Evolutionary conservation across 345 rosid genomes (phyloP).

Genomic region (Gossypioides kirkii): DNA sequence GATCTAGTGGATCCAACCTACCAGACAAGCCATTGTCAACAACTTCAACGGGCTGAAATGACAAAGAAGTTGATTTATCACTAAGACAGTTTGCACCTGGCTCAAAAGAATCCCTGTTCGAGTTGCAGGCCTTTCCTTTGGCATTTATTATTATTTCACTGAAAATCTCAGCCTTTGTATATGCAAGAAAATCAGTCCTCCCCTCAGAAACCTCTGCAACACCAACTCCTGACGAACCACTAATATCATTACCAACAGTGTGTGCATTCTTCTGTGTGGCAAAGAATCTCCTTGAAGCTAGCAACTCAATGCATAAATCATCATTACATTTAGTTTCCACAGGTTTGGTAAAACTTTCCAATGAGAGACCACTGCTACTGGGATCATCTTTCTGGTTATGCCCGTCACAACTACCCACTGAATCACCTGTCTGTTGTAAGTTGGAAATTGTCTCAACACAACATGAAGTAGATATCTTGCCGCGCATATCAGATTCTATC

Average conservation of each 20-base stretch:
- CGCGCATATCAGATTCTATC: slow-evolving; percentile 24
- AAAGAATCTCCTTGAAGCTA: slow-evolving; percentile 19
- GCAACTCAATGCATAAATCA: slow-evolving; percentile 8
- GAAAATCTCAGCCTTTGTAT: slow-evolving; percentile 24
- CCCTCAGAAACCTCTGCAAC: slow-evolving; percentile 22
- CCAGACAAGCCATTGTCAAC: slow-evolving; percentile 27
- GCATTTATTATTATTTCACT: slow-evolving; percentile 18
- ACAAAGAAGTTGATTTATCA: slow-evolving; percentile 16
- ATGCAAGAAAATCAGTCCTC: slow-evolving; percentile 30
- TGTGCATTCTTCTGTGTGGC: slow-evolving; percentile 22
- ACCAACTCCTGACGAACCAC: slow-evolving; percentile 17
- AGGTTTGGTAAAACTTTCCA: slow-evolving; percentile 19
- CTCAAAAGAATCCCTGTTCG: slow-evolving; percentile 24
- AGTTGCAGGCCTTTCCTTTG: slow-evolving; percentile 24
- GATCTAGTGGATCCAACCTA: slow-evolving; percentile 21
- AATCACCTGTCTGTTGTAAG: slow-evolving; percentile 16
- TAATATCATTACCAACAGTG: slow-evolving; percentile 14
- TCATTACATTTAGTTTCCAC: slow-evolving; percentile 15
- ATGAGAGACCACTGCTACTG: slow-evolving; percentile 18
- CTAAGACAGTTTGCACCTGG: slow-evolving; percentile 7
- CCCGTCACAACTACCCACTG: slow-evolving; percentile 12
- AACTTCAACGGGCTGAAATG: slow-evolving; percentile 18
- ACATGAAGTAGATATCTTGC: slow-evolving; percentile 20
- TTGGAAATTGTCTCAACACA: slow-evolving; percentile 15
- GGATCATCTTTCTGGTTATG: slow-evolving; percentile 15